Base-by-base conservation (phyloP, 169 alveolate genomes). In the Plasmodium berghei region DNA sequence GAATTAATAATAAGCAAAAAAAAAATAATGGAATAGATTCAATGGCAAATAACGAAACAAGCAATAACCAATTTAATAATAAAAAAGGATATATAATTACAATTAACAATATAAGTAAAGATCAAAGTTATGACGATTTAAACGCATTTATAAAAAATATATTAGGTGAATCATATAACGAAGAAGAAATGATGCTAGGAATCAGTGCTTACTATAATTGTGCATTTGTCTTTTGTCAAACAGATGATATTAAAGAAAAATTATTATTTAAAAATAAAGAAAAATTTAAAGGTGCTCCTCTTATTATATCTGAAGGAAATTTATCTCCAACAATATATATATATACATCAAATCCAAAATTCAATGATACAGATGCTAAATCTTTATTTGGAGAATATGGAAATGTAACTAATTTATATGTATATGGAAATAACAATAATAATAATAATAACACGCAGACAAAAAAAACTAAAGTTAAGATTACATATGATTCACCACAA, bases 221-320 rank as follows among this genome's bases (percentile, higher is more conserved):
- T 67, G 90, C 85, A 12, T 83, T 34, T 83, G n/a, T 83, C 9
- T 67, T 55, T 67, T 67, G 90, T 46, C 42, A 45, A n/a, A 83
- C 54, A 2, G 22, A 42, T 16, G 52, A 67, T 1, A 45, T 56
- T 2, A 66, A 22, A 18, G 83, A 83, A n/a, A 12, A 26, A n/a
- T 48, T 75, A 1, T 67, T 67, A n/a, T 9, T 20, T 12, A 75
- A 49, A 40, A 9, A 62, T 14, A 75, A 63, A 8, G 77, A 62
- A 16, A 45, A 64, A 26, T 75, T 75, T 58, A 62, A 75, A 9
- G 89, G 89, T 1, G 48, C 46, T 14, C 89, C 89, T n/a, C 46
- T 75, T 9, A 75, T 34, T 34, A 34, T 34, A 3, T 3, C 6
- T 34, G 42, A 34, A 34, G 42, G 42, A 34, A 34, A 3, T 0